Percentiles rank a stretch among this genome's conserved stretches.
These are phyloP conservation scores for Xylaria polymorpha DNA, from an alignment of 2,329 filamentous ascomycete genomes.

Conservation along the genomic window DNA sequence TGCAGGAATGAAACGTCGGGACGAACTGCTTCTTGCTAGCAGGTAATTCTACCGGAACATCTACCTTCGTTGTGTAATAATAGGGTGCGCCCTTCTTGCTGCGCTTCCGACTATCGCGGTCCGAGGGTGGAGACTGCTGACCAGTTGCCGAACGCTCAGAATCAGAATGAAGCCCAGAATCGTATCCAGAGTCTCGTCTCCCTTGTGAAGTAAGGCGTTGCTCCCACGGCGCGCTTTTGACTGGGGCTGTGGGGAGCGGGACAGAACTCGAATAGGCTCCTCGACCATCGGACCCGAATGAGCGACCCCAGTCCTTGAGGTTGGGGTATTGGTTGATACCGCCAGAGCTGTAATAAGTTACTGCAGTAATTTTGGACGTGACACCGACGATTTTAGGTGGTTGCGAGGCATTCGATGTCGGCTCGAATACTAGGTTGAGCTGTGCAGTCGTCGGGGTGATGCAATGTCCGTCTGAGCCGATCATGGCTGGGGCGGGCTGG, in stretches of 20 bases:
- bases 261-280: constrained; percentile 61
- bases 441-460: constrained; percentile 57
- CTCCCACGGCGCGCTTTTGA: constrained; percentile 57
- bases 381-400: constrained; percentile 63
- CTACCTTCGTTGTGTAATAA: constrained; percentile 57
- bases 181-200: constrained; percentile 66
- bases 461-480: constrained; percentile 61
- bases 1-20: constrained; percentile 69
- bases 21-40: constrained; percentile 61
- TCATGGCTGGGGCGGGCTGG: constrained; percentile 62
- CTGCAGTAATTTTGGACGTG: constrained; percentile 62
- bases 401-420: constrained; percentile 55
- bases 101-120: constrained; percentile 24
- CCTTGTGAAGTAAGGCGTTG: constrained; percentile 49
- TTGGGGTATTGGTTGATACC: constrained; percentile 63
- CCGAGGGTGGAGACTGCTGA: constrained; percentile 5
- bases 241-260: constrained; percentile 53
- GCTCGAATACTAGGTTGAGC: constrained; percentile 62
- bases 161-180: constrained; percentile 47
- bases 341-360: constrained; percentile 64
- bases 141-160: constrained; percentile 44
- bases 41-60: constrained; percentile 62
- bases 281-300: constrained; percentile 55
- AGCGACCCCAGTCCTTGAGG: constrained; percentile 57
- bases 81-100: constrained; percentile 43